Conservation (phyloP, 2,329 filamentous ascomycete genomes). For the Ophiognomonia clavigignenti-juglandacearum region DNA sequence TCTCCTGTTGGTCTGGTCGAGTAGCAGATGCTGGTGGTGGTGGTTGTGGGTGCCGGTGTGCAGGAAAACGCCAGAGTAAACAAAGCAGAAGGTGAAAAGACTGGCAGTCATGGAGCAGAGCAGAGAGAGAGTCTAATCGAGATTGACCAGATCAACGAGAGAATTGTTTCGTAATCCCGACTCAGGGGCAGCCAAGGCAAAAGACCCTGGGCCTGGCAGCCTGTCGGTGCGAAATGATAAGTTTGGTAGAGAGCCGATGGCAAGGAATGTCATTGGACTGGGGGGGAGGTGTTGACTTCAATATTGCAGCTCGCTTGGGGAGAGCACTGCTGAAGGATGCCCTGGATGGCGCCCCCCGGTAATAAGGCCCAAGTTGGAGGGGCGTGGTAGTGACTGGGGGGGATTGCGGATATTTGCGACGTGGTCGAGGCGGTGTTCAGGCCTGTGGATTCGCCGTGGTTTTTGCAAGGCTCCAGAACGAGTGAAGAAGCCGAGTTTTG, state of each 20-base stretch:
- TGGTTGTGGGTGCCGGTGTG: conserved; percentile 38
- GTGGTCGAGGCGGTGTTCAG: not conserved
- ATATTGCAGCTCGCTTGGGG: not conserved
- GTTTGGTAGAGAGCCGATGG: not conserved
- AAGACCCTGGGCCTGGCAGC: not conserved
- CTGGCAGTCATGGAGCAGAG: conserved; percentile 41
- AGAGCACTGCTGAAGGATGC: not conserved
- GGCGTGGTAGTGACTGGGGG: conserved; percentile 4
- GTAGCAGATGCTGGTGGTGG: conserved; percentile 29
- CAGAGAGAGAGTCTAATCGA: conserved; percentile 12
- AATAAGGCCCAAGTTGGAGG: no score
- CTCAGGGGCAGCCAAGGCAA: conserved; percentile 7
- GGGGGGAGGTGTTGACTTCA: not conserved
- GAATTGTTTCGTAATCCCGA: conserved; percentile 3
- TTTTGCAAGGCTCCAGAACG: conserved; percentile 22
- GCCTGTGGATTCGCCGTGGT: no score
- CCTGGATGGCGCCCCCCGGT: no score
- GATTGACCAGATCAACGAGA: not conserved
- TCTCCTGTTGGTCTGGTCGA: conserved; percentile 37
- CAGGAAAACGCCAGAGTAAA: conserved; percentile 39
- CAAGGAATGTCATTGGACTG: not conserved
- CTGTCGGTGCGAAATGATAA: no score
- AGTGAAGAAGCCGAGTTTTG: conserved; percentile 24
- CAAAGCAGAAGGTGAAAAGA: conserved; percentile 34
- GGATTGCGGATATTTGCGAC: conserved; percentile 1